These are phyloP conservation scores for Funneliformis mosseae DNA, from an alignment of 192 early-diverging fungal species.

Conservation along the genomic window DNA sequence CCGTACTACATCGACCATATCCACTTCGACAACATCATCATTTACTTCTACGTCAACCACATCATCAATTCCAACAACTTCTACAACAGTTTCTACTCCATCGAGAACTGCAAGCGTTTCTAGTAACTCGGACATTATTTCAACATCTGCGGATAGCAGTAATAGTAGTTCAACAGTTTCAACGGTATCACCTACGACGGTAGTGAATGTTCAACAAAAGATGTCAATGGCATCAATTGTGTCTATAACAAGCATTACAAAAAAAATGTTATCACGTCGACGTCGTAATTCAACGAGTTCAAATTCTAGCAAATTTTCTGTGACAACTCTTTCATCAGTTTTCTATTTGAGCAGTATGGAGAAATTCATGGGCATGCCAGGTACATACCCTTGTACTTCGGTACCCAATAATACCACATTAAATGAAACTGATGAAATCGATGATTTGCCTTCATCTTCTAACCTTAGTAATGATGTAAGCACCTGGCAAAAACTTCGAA, in stretches of 20 bases:
- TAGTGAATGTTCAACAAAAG: neutral
- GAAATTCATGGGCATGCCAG: constrained; percentile 2
- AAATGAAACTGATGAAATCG: neutral
- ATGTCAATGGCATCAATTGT: constrained; percentile 8
- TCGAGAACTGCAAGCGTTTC: neutral
- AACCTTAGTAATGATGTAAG: neutral
- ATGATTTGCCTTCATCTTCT: neutral
- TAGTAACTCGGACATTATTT: neutral
- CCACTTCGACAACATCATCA: neutral
- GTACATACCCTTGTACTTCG: constrained; percentile 1
- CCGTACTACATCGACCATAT: neutral
- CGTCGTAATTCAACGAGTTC: constrained; percentile 24
- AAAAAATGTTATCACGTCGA: neutral
- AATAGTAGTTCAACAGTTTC: neutral
- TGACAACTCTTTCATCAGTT: neutral
- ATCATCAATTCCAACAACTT: neutral
- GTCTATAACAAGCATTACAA: constrained; percentile 10
- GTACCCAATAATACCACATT: neutral
- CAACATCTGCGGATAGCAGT: neutral
- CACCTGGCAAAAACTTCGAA: constrained; percentile 20
- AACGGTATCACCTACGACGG: too few species aligned
- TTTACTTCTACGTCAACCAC: neutral
- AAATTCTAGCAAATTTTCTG: neutral
- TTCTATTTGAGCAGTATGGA: neutral
- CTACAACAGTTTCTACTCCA: neutral